Evolutionary conservation across 768 basidiomycete species (phyloP), one percentile per base, ranked within the genome.

Genomic region (Xanthoconium stramineum): DNA sequence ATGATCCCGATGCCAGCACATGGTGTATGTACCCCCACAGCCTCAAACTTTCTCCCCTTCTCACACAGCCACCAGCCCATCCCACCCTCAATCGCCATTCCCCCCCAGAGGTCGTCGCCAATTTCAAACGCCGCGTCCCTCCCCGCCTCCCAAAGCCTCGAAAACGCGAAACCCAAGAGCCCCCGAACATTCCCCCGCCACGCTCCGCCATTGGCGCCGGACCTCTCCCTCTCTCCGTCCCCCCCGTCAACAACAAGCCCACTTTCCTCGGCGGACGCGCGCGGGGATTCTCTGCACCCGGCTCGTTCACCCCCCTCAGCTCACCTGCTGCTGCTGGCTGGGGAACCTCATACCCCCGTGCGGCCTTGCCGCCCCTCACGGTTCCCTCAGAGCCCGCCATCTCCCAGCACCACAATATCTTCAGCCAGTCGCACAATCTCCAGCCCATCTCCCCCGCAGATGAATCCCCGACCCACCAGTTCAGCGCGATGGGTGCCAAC

Each of bases 1-100:
- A 91, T 75, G 94, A 96, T 75, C 93, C 93, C 59, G 94, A 97
- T 76, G 94, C 93, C 14, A 94, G 91, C 72, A 94, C 93, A 60
- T 97, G 94, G 94, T 94, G 93, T 95, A 78, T 71, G 93, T 83
- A 29, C 50, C 9, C 29, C 56, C 57, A 48, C 59, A 51, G 53
- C 59, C 61, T 62, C 56, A 36, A 59, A 44, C 37, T 57, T 62
- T 47, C 24, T 57, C 52, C 20, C 53, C 57, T 65, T 68, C 63
- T 62, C 0, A 61, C 66, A 62, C 57, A 56, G 61, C 57, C 68
- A 60, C 70, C 39, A 93, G 93, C 94, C 6, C 94, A 97, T 63
- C 91, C 91, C 8, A 93, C 90, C 37, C 84, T 97, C 66, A 92
- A 91, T 73, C 86, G 94, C 53, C 87, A 91, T 70, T 97, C 94